Conservation (phyloP, 228 moss, liverwort and hornwort genomes). For the Sphagnum fallax region DNA sequence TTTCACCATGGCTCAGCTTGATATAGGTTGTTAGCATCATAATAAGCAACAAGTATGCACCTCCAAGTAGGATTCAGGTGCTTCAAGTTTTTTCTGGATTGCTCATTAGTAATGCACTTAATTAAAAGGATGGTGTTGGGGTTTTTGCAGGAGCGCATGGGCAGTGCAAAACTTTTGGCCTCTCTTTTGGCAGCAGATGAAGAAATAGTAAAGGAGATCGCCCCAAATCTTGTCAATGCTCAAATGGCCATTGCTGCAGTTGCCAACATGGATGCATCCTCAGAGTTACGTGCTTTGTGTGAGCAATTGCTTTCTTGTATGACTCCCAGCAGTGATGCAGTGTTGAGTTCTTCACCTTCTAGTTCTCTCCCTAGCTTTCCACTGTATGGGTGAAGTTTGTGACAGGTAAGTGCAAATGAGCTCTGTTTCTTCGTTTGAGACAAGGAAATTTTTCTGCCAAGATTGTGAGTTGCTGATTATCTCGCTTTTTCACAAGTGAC, state of each 20-base stretch:
- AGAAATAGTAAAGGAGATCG: constrained; percentile 56
- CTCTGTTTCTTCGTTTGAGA: too few species aligned
- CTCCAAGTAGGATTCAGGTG: neutral
- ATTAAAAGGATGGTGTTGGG: neutral
- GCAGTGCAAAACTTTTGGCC: constrained; percentile 73
- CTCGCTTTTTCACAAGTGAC: too few species aligned
- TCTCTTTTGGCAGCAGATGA: constrained; percentile 86
- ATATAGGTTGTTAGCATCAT: neutral
- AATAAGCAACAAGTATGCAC: neutral
- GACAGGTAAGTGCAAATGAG: too few species aligned
- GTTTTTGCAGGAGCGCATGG: constrained; percentile 56
- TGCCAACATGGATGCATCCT: constrained; percentile 71
- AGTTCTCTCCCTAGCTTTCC: neutral
- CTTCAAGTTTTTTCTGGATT: too few species aligned
- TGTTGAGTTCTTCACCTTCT: neutral
- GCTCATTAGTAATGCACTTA: too few species aligned
- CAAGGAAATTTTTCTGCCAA: too few species aligned
- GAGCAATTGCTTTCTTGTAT: constrained; percentile 79
- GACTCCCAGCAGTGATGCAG: constrained; percentile 22
- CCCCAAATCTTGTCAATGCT: constrained; percentile 63
- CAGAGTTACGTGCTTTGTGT: constrained; percentile 68
- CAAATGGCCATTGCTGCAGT: constrained; percentile 56
- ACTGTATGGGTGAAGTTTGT: neutral
- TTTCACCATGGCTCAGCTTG: too few species aligned
- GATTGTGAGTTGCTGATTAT: too few species aligned